Evolutionary conservation across 345 rosid genomes (phyloP).

Genomic region (thale cress (Arabidopsis thaliana)): DNA sequence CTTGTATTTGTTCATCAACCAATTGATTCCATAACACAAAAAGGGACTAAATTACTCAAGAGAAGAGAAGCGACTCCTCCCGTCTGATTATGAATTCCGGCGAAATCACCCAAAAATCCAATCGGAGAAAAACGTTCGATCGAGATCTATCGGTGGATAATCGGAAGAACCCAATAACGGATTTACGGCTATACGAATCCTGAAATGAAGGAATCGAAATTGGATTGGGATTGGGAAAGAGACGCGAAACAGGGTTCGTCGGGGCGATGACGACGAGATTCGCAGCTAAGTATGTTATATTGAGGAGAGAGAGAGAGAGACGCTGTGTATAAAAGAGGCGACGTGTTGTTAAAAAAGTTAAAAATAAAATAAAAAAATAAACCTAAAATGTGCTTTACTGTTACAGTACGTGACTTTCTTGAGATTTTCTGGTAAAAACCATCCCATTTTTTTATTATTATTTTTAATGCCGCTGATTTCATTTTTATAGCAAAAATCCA

Average conservation of each 20-base stretch:
- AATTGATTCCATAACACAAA: constrained; percentile 37
- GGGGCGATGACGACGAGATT: constrained; percentile 50
- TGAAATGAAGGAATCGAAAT: constrained; percentile 9
- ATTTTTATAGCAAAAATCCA: not conserved
- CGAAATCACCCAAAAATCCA: constrained; percentile 21
- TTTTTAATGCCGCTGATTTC: not conserved
- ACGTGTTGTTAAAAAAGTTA: constrained; percentile 24
- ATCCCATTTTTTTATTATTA: not conserved
- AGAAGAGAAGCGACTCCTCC: not conserved
- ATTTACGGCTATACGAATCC: not conserved
- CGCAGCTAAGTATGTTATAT: constrained; percentile 32
- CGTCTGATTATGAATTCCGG: constrained; percentile 1
- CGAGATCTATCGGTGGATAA: constrained; percentile 26
- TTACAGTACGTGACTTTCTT: constrained; percentile 18
- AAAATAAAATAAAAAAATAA: not conserved
- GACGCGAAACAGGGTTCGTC: constrained; percentile 34
- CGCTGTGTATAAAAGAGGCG: constrained; percentile 27
- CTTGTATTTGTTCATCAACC: constrained; percentile 43
- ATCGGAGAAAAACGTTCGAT: constrained; percentile 23
- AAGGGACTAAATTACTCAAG: not conserved
- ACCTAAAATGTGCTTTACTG: constrained; percentile 16
- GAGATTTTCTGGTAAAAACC: not conserved
- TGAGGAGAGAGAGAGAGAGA: constrained; percentile 11
- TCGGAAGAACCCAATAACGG: constrained; percentile 8
- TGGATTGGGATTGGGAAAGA: constrained; percentile 22